Conservation (phyloP, 495 filamentous ascomycete genomes). For the Penicillium antarcticum region DNA sequence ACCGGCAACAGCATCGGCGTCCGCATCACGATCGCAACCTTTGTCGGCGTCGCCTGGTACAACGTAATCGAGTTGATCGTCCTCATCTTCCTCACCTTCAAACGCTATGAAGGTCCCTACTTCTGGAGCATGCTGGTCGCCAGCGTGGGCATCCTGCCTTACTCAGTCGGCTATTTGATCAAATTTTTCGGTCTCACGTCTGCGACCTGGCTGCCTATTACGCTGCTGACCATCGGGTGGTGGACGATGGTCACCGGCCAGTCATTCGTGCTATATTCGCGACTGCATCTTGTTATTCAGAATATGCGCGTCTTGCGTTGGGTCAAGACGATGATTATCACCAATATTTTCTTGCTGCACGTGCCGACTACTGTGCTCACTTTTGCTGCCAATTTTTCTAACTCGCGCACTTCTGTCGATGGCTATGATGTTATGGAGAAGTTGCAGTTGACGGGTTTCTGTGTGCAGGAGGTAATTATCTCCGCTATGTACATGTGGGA, state of each 20-base stretch:
- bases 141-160: slow-evolving; percentile 29
- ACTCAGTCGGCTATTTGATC: slow-evolving; percentile 36
- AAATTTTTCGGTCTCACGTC: slow-evolving; percentile 33
- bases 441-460: slow-evolving; percentile 26
- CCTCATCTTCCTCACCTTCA: slow-evolving; percentile 42
- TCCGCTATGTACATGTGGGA: slow-evolving; percentile 30
- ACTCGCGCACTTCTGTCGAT: slow-evolving; percentile 8
- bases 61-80: slow-evolving; percentile 38
- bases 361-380: slow-evolving; percentile 34
- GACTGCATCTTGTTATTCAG: slow-evolving; percentile 36
- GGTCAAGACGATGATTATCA: slow-evolving; percentile 36
- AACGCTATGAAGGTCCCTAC: slow-evolving; percentile 36
- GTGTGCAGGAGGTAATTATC: slow-evolving; percentile 29
- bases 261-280: slow-evolving; percentile 38
- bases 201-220: slow-evolving; percentile 25
- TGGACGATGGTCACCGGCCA: slow-evolving; percentile 43
- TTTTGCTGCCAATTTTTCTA: slow-evolving; percentile 23
- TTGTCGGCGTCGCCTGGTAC: slow-evolving; percentile 35
- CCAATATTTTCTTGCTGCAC: slow-evolving; percentile 31
- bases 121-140: slow-evolving; percentile 41
- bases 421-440: slow-evolving; percentile 32
- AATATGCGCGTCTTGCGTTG: slow-evolving; percentile 20
- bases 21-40: slow-evolving; percentile 37
- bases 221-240: slow-evolving; percentile 34
- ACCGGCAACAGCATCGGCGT: slow-evolving; percentile 22